Conservation (phyloP, 208 protist species). For the Leishmania mexicana region DNA sequence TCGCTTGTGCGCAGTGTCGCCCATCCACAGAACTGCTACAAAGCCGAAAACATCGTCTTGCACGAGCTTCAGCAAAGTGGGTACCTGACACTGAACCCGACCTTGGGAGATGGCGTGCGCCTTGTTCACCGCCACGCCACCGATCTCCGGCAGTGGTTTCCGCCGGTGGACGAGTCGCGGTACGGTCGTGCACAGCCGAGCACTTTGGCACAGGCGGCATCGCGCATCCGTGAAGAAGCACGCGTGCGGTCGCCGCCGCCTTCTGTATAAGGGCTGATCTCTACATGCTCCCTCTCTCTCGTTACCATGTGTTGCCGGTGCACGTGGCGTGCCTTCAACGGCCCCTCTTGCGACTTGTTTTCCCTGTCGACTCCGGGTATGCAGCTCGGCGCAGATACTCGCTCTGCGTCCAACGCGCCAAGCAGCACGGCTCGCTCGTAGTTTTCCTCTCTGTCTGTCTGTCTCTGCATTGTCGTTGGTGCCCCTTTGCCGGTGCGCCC, state of each 20-base stretch:
- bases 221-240: conserved; percentile 12
- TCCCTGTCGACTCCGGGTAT: neutral
- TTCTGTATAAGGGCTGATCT: neutral
- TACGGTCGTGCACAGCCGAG: conserved; percentile 54
- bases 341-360: neutral
- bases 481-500: neutral
- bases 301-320: neutral
- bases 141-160: conserved; percentile 87
- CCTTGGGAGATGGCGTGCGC: conserved; percentile 43
- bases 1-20: conserved; percentile 45
- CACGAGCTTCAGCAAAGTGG: conserved; percentile 68
- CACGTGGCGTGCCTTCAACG: neutral
- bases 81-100: conserved; percentile 75
- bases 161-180: conserved; percentile 66
- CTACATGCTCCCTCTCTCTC: neutral
- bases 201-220: conserved; percentile 49
- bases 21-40: conserved; percentile 87
- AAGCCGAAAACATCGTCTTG: conserved; percentile 89
- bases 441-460: neutral
- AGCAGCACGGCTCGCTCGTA: neutral
- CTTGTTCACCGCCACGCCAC: conserved; percentile 75
- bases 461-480: neutral
- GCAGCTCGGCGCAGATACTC: neutral
- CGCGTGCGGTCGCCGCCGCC: neutral
- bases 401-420: neutral